phyloP scores from a whole-genome alignment of 2,329 filamentous ascomycete species.

The Fusarium napiforme region DNA sequence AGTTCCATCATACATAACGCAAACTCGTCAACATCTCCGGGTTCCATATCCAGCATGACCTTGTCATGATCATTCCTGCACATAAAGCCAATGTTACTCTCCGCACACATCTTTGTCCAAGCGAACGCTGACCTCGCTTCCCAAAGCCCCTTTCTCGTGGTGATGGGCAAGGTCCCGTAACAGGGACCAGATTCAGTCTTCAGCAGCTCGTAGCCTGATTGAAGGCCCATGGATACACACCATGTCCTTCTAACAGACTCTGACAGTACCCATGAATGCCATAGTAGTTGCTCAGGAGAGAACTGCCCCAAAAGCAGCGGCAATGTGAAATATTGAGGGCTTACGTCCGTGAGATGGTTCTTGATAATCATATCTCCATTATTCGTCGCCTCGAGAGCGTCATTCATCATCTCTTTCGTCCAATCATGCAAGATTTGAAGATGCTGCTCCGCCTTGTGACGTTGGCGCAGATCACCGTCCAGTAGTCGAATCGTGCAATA shows the following conservation, averaged over 20 bases:
- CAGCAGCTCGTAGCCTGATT: slow-evolving; percentile 29
- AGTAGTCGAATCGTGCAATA: slow-evolving; percentile 42
- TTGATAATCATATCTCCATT: slow-evolving; percentile 15
- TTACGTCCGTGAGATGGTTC: slow-evolving; percentile 6
- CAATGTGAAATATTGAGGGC: not conserved
- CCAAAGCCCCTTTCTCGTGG: slow-evolving; percentile 45
- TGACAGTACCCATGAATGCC: slow-evolving; percentile 48
- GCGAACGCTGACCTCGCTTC: slow-evolving; percentile 35
- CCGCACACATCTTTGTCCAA: slow-evolving; percentile 37
- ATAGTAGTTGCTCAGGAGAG: slow-evolving; percentile 29
- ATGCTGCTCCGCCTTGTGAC: slow-evolving; percentile 36
- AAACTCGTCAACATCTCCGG: slow-evolving; percentile 16
- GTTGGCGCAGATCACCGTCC: slow-evolving; percentile 38
- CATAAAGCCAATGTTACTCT: slow-evolving; percentile 27
- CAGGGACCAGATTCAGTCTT: slow-evolving; percentile 21
- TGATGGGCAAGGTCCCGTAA: slow-evolving; percentile 34
- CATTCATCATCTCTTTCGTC: slow-evolving; percentile 20
- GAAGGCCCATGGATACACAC: slow-evolving; percentile 34
- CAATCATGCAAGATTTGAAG: slow-evolving; percentile 30
- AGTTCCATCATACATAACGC: slow-evolving; percentile 23
- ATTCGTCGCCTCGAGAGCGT: not conserved
- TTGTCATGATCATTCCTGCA: slow-evolving; percentile 21
- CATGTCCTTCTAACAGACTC: slow-evolving; percentile 48
- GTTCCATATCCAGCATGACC: not conserved
- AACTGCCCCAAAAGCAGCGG: slow-evolving; percentile 5